phyloP scores from a whole-genome alignment of 352 stramenopile genomes.

The Globisporangium uncinulatum region DNA sequence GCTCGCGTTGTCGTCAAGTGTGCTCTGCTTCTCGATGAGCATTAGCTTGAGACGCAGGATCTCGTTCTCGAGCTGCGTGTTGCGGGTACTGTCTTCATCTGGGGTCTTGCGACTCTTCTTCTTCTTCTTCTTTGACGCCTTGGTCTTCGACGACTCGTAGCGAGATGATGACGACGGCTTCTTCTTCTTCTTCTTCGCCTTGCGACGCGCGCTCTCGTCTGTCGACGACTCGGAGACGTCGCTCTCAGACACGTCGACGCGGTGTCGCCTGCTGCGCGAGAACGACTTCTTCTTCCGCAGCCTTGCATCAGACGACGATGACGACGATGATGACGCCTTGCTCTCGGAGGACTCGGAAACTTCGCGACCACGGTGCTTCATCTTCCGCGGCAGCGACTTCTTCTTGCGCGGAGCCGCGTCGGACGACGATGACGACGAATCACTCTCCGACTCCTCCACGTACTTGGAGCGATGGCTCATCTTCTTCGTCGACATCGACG shows the following conservation, averaged over 20 bases:
- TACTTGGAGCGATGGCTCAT: neutral
- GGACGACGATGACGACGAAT: neutral
- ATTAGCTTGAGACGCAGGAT: constrained; percentile 75
- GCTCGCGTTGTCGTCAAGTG: neutral
- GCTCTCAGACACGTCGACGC: neutral
- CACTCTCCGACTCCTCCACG: neutral
- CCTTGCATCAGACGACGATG: neutral
- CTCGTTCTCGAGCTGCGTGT: constrained; percentile 50
- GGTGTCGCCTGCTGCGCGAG: constrained; percentile 2
- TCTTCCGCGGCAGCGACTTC: neutral
- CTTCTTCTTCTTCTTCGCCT: constrained; percentile 8
- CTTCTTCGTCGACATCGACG: neutral
- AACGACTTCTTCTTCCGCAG: neutral
- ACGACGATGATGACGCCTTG: neutral
- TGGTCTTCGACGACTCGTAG: constrained; percentile 3
- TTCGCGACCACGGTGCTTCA: neutral
- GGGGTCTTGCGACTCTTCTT: constrained; percentile 14
- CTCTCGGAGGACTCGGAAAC: neutral
- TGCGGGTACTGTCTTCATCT: constrained; percentile 37
- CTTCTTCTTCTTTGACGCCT: constrained; percentile 11
- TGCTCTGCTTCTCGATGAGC: constrained; percentile 47
- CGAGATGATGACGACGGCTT: constrained; percentile 9
- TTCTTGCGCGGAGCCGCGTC: constrained; percentile 2
- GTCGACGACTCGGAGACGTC: neutral
- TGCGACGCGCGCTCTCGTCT: constrained; percentile 2